Evolutionary conservation across 2,329 filamentous ascomycete species (phyloP), one percentile per base, ranked within the genome.

Genomic region (Xylariales sp.): DNA sequence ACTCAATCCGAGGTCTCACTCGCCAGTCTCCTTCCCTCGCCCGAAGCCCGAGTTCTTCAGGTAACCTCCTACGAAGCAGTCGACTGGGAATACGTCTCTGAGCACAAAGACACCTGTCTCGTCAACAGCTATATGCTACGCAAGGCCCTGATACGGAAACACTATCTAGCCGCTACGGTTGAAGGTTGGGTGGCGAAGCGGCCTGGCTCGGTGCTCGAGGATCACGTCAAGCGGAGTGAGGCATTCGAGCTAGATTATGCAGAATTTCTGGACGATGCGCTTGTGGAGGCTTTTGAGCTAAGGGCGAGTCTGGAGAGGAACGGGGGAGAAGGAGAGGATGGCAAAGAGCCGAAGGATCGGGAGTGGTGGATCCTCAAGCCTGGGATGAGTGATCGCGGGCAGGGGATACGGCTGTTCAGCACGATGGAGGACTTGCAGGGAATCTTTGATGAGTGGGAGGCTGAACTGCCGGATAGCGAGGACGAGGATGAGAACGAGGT

Each of bases 331-430:
- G 42, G 41, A 25, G 49, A 48, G 25, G 37, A 32, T 18, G 25
- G 27, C 11, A 46, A 42, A 15, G 43, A 33, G 9, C 16, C 45
- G 43, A 51, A 63, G 21, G 66, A 75, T 31, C 74, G 76, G 45
- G 81, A 94, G 59, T 98, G 91, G 91, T 98, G 93, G 93, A 97
- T 98, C 51, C 64, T 98, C 45, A 98, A 98, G 65, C 91, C 93
- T 0, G 86, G 91, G 7, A 97, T 98, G 93, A 95, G 88, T 61
- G 93, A 98, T 59, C 78, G 91, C 18, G 93, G 91, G 0, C 90
- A 96, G 60, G 93, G 93, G 1, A 96, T 98, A 44, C 71, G 88
- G 28, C 69, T 98, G 1, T 98, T 98, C 62, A 86, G 80, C 53
- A 88, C 81, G 3, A 86, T 93, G 69, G 81, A 84, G 42, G 83